Base-by-base conservation (phyloP, 192 early-diverging fungal species). In the Neocallimastix lanati region DNA sequence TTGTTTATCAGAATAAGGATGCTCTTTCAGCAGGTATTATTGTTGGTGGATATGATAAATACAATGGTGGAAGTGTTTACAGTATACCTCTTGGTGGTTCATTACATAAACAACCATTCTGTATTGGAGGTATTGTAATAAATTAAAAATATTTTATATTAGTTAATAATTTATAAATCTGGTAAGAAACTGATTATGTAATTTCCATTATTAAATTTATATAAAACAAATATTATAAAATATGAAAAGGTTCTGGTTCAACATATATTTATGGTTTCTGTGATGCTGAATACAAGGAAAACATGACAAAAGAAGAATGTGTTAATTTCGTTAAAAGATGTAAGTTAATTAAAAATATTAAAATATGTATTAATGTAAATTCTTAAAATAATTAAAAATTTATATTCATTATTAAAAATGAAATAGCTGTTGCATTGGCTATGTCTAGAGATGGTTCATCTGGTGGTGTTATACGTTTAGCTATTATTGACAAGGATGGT, bases 221-320 rank as follows among this genome's bases (percentile, higher is more conserved):
- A n/a, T 76, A 78, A 18, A 28, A 33, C 18, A 28, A 80, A 4
- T 37, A 78, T 27, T 28, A 13, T n/a, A 36, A 29, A 29, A 29
- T 14, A 15, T 25, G 21, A 18, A 21, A 81, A 89, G 87, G 98
- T 37, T 94, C 92, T 82, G 98, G 98, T 29, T 97, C 96, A 15
- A 91, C 93, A 15, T 99, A 94, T 84, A 97, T 99, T 82, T 99
- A 98, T 82, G 98, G 98, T 77, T 99, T 95, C 85, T 98, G 96
- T 83, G 98, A 99, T 88, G 87, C 95, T 78, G 80, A 83, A 28
- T 99, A 88, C 82, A 88, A 86, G 30, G 91, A 93, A 12, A 86
- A 86, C 78, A 96, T 99, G 96, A 92, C 83, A 35, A 84, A 86
- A 81, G 94, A 98, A 29, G 93, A 99, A 84, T 91, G 91, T 78